These are phyloP conservation scores for Pseudocercospora ulei DNA, from an alignment of 2,329 filamentous ascomycete species.

Conservation along the genomic window DNA sequence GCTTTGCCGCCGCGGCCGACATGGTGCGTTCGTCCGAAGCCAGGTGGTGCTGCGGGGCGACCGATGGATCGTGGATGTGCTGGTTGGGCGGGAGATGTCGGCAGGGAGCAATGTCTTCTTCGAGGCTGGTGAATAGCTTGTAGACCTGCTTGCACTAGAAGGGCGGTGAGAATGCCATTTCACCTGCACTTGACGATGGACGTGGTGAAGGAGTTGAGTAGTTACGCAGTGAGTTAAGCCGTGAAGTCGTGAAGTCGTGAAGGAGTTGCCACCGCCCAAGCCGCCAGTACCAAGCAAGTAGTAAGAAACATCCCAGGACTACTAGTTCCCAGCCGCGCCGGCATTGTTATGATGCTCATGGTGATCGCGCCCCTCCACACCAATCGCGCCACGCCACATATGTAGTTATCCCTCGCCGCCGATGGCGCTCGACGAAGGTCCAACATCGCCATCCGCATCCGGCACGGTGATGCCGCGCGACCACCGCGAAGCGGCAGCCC, in stretches of 20 bases:
- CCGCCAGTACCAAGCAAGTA: too few relatives aligned
- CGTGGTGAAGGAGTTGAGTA: neutral
- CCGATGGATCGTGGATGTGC: neutral
- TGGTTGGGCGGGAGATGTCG: neutral
- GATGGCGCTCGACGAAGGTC: neutral
- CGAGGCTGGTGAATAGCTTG: neutral
- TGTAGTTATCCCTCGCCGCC: neutral
- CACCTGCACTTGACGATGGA: too few relatives aligned
- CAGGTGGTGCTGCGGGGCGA: neutral
- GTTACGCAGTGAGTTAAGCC: too few relatives aligned
- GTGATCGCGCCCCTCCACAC: too few relatives aligned
- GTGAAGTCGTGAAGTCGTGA: too few relatives aligned
- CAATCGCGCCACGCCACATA: too few relatives aligned
- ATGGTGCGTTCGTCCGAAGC: constrained; percentile 8
- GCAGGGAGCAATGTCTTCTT: neutral
- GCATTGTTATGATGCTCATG: too few relatives aligned
- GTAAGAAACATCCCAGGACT: too few relatives aligned
- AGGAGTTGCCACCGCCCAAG: too few relatives aligned
- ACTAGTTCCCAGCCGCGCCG: too few relatives aligned
- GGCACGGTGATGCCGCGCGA: neutral
- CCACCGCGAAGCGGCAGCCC: neutral
- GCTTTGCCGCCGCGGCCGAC: constrained; percentile 40
- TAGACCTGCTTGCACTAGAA: neutral
- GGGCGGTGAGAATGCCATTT: neutral
- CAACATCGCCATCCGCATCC: constrained; percentile 10